Evolutionary conservation across 176 grass and related monocot genomes (phyloP), one percentile per base, ranked within the genome.

Genomic region (barley (Hordeum vulgare)): DNA sequence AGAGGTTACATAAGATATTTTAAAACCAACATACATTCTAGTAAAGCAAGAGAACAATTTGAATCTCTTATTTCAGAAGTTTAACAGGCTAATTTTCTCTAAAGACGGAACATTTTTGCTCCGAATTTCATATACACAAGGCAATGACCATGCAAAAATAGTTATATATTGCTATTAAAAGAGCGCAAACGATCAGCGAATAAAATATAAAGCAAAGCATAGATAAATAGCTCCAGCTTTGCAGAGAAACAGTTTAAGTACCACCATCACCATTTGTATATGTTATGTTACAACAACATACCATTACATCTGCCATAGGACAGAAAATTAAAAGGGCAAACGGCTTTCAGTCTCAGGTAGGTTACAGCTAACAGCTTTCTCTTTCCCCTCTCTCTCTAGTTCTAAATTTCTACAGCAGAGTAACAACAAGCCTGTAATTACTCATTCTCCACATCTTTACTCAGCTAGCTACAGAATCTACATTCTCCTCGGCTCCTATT

Each of bases 391-490:
- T 21, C 26, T 21, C 81, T 61, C 67, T 74, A 74, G 54, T 49
- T 61, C 81, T 74, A 75, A 45, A 83, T 75, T 83, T 83, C 70
- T 83, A 75, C 81, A 83, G 25, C 53, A 56, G 11, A 56, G 27
- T 56, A 83, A 74, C 67, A 75, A 51, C 45, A 47, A 7, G 44
- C 37, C 27, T 51, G 21, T 56, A 56, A 56, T 71, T 40, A 25
- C 49, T 26, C 61, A 11, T 29, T 31, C 36, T 71, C 66, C 54
- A 60, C 31, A 51, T 83, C 80, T 83, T 61, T 83, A 74, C 68
- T 62, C 80, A 14, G 9, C 28, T 82, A 78, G 60, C 83, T 90
- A 90, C 78, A 82, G 70, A 86, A 90, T 86, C 70, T 78, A 90
- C 84, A 83, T 34, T 85, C 76, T 78, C 56, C 70, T 71, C 56